Percentiles rank a stretch among this genome's conserved stretches.
These are phyloP conservation scores for Senna tora DNA, from an alignment of 306 rosid genomes.

Conservation along the genomic window DNA sequence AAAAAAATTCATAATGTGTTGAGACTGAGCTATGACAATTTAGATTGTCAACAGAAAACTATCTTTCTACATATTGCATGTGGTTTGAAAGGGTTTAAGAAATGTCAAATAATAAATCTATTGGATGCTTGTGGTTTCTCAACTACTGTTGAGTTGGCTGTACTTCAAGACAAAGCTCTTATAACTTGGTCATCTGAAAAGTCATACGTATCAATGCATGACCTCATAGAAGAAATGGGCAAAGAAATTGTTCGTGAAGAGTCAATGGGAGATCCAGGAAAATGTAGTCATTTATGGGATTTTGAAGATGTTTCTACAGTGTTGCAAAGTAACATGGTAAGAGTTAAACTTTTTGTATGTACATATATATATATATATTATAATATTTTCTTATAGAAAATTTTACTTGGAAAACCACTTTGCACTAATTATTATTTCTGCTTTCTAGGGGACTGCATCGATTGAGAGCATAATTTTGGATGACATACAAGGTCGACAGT, in stretches of 20 bases:
- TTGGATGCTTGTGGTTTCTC: constrained; percentile 34
- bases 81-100: constrained; percentile 8
- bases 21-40: neutral
- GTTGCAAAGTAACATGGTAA: neutral
- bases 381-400: too few relatives aligned
- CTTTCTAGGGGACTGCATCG: constrained; percentile 27
- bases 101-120: neutral
- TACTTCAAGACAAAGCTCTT: constrained; percentile 25
- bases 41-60: neutral
- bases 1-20: neutral
- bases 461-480: constrained; percentile 14
- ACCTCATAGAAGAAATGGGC: neutral
- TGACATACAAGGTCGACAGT: neutral
- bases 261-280: neutral
- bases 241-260: constrained; percentile 22
- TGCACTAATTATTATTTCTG: too few relatives aligned
- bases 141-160: constrained; percentile 8
- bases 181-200: constrained; percentile 1
- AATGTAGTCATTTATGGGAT: neutral
- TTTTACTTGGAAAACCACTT: neutral
- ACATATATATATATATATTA: too few relatives aligned
- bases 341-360: neutral
- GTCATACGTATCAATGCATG: constrained; percentile 18
- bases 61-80: constrained; percentile 40
- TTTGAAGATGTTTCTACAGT: constrained; percentile 2